These are phyloP conservation scores for Penicillium sp. DNA, from an alignment of 2,329 filamentous ascomycete species.

Conservation along the genomic window DNA sequence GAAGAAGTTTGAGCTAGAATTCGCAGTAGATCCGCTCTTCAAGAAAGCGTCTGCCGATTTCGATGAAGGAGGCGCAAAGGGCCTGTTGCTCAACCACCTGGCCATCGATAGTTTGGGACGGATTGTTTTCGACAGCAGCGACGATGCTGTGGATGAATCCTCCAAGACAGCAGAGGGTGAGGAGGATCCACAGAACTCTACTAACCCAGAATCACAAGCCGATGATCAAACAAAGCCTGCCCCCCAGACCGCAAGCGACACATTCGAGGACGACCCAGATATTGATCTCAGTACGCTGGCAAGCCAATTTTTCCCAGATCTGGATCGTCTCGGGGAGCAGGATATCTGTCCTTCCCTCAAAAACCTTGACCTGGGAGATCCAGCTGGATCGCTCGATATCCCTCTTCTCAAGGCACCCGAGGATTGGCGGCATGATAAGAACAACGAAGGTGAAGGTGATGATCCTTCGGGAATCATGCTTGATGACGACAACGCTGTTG, in stretches of 20 bases:
- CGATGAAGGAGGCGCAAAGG: constrained; percentile 95
- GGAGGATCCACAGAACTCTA: constrained; percentile 40
- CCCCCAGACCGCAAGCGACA: constrained; percentile 36
- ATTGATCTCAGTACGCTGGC: constrained; percentile 77
- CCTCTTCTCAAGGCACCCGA: constrained; percentile 88
- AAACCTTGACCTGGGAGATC: constrained; percentile 85
- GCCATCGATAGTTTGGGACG: constrained; percentile 88
- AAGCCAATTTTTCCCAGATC: constrained; percentile 80
- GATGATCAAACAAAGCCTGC: constrained; percentile 40
- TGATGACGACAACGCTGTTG: constrained; percentile 79
- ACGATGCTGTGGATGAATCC: constrained; percentile 65
- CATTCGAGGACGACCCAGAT: constrained; percentile 59
- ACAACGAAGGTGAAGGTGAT: constrained; percentile 56
- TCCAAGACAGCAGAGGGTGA: constrained; percentile 37
- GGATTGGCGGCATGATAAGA: constrained; percentile 73
- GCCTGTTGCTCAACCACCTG: constrained; percentile 90
- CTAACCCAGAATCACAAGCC: constrained; percentile 48
- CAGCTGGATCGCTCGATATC: constrained; percentile 80
- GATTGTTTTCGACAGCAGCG: constrained; percentile 98
- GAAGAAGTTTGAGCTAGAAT: constrained; percentile 97
- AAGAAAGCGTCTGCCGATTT: constrained; percentile 99
- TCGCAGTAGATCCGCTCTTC: constrained; percentile 95
- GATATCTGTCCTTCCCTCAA: constrained; percentile 95
- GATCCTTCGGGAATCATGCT: constrained; percentile 79
- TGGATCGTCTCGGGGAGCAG: constrained; percentile 73